Base-by-base conservation (phyloP, 176 grass and related monocot species). In the Tuctoria greenei region DNA sequence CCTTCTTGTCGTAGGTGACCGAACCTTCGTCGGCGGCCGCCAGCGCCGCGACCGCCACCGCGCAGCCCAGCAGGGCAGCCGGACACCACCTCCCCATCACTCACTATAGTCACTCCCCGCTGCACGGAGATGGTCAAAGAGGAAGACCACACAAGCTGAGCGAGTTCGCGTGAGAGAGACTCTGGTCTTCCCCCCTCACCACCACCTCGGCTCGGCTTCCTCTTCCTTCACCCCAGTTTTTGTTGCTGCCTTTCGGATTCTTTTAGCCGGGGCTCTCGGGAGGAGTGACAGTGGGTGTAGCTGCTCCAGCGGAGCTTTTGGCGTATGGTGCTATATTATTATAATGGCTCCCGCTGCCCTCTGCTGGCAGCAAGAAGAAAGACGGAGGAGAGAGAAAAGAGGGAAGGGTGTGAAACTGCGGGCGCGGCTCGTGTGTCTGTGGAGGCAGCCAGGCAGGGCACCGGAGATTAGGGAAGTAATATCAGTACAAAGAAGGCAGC, bases 1-100 rank as follows among this genome's bases (percentile, higher is more conserved):
- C 79, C 86, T 90, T 99, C 77, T 73, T 84, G 88, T 99, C 96
- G 61, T 95, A 99, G 1, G 91, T 95, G 25, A 99, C 96, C 49
- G 86, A 83, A 74, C 80, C 86, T 64, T 88, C 86, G 43, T 55
- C 95, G 21, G 39, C 66, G 15, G 74, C 71, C 34, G 61, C 86
- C 80, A 80, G 50, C 18, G 65, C 73, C 9, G 76, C 67, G 64
- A 49, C 27, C 66, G 38, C 82, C 78, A 66, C 66, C 45, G 43
- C 56, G 23, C 77, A 76, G 66, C 81, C 66, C 66, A 87, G 71
- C 68, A 83, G 68, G 17, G 68, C 80, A 77, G 80, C 91, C 44
- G 70, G 62, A 45, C 50, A 81, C 15, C 86, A 39, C 75, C 43
- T 55, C 71, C 39, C 84, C 77, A 69, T 81, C 63, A 12, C 44